phyloP scores from a whole-genome alignment of 78 protist genomes.

The Chrysochromulina tobinii region DNA sequence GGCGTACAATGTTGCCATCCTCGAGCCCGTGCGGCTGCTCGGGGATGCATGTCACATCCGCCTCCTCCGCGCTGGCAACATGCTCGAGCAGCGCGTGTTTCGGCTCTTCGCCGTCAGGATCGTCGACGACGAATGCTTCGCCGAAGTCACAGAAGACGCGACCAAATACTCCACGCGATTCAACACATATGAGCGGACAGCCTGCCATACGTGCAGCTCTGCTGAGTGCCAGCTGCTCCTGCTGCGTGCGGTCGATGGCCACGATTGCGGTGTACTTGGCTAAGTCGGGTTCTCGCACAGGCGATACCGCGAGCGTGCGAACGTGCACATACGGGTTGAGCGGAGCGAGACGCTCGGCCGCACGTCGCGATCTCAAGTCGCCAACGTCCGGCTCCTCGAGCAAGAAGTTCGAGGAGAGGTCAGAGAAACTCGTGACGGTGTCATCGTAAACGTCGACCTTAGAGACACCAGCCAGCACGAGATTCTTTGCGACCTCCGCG shows the following conservation, averaged over 20 bases:
- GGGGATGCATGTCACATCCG: not conserved
- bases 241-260: not conserved
- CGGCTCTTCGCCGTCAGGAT: not conserved
- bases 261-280: not conserved
- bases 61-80: not conserved
- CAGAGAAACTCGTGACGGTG: not conserved
- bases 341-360: not conserved
- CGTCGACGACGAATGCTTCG: not conserved
- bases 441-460: constrained; percentile 2
- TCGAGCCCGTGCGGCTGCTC: constrained; percentile 42
- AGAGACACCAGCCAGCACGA: constrained; percentile 47
- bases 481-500: constrained; percentile 43
- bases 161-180: not conserved
- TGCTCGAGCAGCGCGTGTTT: not conserved
- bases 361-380: not conserved
- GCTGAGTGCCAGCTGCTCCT: not conserved
- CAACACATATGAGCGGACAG: not conserved
- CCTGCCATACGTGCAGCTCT: not conserved
- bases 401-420: constrained; percentile 31
- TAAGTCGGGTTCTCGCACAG: not conserved
- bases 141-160: constrained; percentile 27
- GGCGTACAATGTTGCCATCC: constrained; percentile 26
- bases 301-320: not conserved
- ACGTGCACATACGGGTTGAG: not conserved
- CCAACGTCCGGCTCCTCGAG: not conserved